Base-by-base conservation (phyloP, 2,329 filamentous ascomycete genomes). In the Drechslera avenae region DNA sequence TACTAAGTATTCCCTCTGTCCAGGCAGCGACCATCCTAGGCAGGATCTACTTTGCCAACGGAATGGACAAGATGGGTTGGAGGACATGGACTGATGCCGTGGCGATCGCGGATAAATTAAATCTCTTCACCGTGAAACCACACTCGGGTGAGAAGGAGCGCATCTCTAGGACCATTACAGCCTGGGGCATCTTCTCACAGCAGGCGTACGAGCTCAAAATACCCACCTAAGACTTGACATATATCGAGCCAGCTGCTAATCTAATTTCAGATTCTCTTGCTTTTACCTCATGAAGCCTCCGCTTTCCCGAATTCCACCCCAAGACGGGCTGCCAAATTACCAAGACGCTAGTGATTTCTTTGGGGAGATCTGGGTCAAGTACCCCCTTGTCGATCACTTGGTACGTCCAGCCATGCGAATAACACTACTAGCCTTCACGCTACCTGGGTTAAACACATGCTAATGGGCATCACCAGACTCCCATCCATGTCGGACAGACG, bases 131-230 rank as follows among this genome's bases (percentile, higher is more conserved):
- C 16, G 2, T 13, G 30, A 37, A 34, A 12, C n/a, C 34, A 16
- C 10, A 23, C 16, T 41, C 16, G 13, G 39, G n/a, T 31, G 5
- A 44, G 3, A 41, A 41, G 30, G 36, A 37, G 18, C 39, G 42
- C 26, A n/a, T 36, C 39, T 23, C 41, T 3, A 18, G 33, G 31
- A 47, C 37, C 28, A 42, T 52, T 13, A 48, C 49, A n/a, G 49
- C 39, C 12, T 52, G 37, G 49, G 43, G 49, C 21, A 21, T 52
- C 14, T 52, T 47, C n/a, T 39, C 42, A 19, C 39, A 52, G 16
- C 46, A 50, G 37, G 21, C 46, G 46, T 50, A 50, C 26, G 39
- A 37, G 28, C 28, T 32, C n/a, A 23, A 13, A 16, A n/a, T 8
- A 31, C 12, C 21, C 26, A 6, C 12, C 8, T 16, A 4, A 4